These are phyloP conservation scores for Tuber magnatum DNA, from an alignment of 495 filamentous ascomycete genomes.

Conservation along the genomic window DNA sequence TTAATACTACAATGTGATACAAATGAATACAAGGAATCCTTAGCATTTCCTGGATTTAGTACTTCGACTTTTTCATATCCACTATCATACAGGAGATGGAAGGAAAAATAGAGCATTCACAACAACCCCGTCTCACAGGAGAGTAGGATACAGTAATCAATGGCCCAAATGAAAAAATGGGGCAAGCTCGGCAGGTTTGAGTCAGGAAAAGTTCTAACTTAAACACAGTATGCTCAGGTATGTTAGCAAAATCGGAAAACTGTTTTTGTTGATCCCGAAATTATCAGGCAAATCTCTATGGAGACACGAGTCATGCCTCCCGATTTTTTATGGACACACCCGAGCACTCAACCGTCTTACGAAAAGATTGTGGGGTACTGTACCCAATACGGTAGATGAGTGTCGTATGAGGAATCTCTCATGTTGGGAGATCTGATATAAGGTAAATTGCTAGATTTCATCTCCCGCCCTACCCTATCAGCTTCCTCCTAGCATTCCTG, in stretches of 20 bases:
- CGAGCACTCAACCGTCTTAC: neutral
- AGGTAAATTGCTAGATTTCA: neutral
- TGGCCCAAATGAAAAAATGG: neutral
- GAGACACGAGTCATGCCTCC: no score
- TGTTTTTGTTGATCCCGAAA: no score
- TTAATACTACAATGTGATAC: neutral
- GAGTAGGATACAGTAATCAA: neutral
- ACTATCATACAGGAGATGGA: neutral
- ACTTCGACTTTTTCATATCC: neutral
- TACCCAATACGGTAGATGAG: neutral
- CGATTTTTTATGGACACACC: no score
- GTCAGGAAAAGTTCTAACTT: neutral
- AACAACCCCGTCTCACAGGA: neutral
- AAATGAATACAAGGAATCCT: neutral
- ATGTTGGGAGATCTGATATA: neutral
- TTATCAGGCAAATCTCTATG: no score
- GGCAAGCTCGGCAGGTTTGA: neutral
- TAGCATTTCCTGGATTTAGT: neutral
- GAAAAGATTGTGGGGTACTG: neutral
- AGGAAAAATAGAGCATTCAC: neutral
- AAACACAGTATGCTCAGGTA: no score
- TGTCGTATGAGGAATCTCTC: neutral
- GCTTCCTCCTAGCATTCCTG: neutral
- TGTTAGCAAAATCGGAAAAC: no score
- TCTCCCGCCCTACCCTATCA: neutral